Evolutionary conservation across 257 asterid genomes (phyloP).

Genomic region (Primulina huaijiensis): DNA sequence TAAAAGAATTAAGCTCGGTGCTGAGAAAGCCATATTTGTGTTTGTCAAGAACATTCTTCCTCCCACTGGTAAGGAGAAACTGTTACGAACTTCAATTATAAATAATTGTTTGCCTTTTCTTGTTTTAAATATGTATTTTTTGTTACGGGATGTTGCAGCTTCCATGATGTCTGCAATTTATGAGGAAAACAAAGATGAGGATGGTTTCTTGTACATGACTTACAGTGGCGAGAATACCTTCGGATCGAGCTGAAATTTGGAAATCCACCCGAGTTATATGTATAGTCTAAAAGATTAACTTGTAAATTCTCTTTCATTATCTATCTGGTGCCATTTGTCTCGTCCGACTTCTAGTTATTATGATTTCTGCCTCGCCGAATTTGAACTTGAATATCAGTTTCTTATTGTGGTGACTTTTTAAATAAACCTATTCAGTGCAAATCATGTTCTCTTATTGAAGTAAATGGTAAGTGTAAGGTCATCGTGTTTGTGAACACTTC

Average conservation of each 20-base stretch:
- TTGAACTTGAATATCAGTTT: background rate
- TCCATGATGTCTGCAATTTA: constrained; percentile 62
- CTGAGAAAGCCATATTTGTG: constrained; percentile 60
- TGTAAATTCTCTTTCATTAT: constrained; percentile 30
- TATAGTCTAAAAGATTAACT: constrained; percentile 18
- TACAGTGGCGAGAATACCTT: constrained; percentile 62
- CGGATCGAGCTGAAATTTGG: constrained; percentile 35
- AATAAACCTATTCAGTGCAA: background rate
- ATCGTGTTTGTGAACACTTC: background rate
- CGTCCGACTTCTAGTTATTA: background rate
- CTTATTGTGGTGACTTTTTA: background rate
- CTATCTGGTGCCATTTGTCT: background rate
- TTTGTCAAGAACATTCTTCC: constrained; percentile 56
- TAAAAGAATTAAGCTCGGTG: constrained; percentile 59
- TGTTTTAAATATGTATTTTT: background rate
- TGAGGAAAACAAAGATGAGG: constrained; percentile 57
- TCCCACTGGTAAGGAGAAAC: constrained; percentile 43
- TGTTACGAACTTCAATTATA: background rate
- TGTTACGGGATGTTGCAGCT: constrained; percentile 33
- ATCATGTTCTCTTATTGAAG: background rate
- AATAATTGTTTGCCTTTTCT: background rate
- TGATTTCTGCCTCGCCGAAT: background rate
- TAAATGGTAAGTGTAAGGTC: background rate
- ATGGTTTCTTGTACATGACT: constrained; percentile 58
- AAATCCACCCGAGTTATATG: constrained; percentile 17